phyloP scores from a whole-genome alignment of 169 alveolate species.

The Plasmodium adleri region DNA sequence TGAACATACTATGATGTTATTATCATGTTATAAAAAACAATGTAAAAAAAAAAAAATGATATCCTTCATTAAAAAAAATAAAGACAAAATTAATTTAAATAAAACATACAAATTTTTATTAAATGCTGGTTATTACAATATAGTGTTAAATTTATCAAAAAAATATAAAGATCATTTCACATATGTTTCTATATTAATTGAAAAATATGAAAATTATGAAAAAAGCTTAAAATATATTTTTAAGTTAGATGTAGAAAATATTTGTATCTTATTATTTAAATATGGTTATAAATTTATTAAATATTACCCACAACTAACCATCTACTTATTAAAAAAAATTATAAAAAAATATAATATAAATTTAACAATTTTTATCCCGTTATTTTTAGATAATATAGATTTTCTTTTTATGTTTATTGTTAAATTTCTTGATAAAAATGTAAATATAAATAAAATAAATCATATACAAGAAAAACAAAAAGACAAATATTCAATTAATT shows the following conservation, averaged over 20 bases:
- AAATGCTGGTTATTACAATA: constrained; percentile 57
- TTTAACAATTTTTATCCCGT: constrained; percentile 57
- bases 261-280: constrained; percentile 45
- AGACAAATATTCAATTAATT: background rate
- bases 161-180: constrained; percentile 63
- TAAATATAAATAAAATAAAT: background rate
- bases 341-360: constrained; percentile 66
- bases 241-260: constrained; percentile 63
- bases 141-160: constrained; percentile 55
- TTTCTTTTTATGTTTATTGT: constrained; percentile 58
- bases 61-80: constrained; percentile 47
- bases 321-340: constrained; percentile 43
- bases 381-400: constrained; percentile 60
- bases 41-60: constrained; percentile 65
- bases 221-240: constrained; percentile 66
- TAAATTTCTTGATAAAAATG: constrained; percentile 55
- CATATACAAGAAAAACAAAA: constrained; percentile 2
- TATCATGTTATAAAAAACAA: constrained; percentile 60
- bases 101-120: constrained; percentile 59
- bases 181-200: constrained; percentile 58
- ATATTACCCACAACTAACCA: constrained; percentile 56
- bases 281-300: constrained; percentile 70
- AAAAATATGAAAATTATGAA: constrained; percentile 64
- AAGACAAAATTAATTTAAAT: constrained; percentile 56
- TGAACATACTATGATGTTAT: constrained; percentile 69